Evolutionary conservation across 169 alveolate species (phyloP).

Genomic region (Toxoplasma gondii): DNA sequence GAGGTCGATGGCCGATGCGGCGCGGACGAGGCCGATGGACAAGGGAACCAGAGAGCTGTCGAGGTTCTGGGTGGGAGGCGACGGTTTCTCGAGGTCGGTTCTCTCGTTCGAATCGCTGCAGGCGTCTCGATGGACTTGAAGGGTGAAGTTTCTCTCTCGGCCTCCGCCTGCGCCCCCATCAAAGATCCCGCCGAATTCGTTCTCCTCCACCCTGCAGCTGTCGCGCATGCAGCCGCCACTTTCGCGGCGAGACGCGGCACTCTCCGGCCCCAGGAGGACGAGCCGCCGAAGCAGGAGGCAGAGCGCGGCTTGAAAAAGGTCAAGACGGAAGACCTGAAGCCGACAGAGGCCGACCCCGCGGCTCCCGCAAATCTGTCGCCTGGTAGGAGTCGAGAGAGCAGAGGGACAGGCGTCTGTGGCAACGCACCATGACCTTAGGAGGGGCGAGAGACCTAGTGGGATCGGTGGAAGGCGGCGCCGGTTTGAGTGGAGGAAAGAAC

Average conservation of each 20-base stretch:
- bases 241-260: constrained; percentile 22
- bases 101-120: background rate
- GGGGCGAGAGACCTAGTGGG: no score
- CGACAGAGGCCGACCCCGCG: background rate
- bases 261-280: background rate
- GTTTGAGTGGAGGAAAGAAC: no score
- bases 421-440: no score
- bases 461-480: no score
- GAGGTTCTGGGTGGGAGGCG: background rate
- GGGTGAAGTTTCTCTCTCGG: constrained; percentile 13
- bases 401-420: no score
- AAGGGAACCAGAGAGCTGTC: background rate
- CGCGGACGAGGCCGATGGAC: background rate
- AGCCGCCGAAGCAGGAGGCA: background rate
- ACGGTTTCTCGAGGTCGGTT: constrained; percentile 4
- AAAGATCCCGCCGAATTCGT: constrained; percentile 5
- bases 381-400: background rate
- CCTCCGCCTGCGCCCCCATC: constrained; percentile 20
- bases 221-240: constrained; percentile 32
- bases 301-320: background rate
- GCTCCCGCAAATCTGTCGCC: background rate
- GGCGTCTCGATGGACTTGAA: background rate
- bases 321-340: background rate
- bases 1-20: background rate
- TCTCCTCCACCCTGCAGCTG: constrained; percentile 15